Percentiles rank a stretch among this genome's conserved stretches.
Conservation (phyloP, 176 grass and related monocot species). For the Cymbopogon citratus region DNA sequence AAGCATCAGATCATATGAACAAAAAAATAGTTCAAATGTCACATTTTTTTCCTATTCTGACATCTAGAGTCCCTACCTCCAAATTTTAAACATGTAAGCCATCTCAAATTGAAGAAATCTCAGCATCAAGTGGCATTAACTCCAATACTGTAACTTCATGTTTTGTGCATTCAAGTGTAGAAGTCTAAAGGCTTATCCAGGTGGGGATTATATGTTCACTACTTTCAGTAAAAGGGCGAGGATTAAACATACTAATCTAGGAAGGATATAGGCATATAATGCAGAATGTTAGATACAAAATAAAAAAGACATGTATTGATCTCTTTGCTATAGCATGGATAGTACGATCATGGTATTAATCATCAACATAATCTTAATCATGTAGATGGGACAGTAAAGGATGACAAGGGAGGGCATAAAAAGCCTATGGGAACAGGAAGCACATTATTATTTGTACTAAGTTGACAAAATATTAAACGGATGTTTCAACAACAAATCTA, state of each 20-base stretch:
- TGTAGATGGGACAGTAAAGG: background rate
- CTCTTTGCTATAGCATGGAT: background rate
- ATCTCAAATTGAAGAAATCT: background rate
- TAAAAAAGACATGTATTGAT: background rate
- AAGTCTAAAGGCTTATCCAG: background rate
- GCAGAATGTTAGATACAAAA: background rate
- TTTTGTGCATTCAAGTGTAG: background rate
- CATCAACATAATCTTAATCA: background rate
- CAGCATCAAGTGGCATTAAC: background rate
- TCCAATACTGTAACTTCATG: background rate
- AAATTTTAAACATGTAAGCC: background rate
- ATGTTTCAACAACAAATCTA: slow-evolving; percentile 8
- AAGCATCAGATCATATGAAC: background rate
- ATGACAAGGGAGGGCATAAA: background rate
- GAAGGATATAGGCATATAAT: background rate
- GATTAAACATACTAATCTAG: background rate
- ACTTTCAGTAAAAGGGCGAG: background rate
- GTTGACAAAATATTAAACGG: background rate
- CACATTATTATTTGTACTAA: background rate
- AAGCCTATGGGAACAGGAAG: background rate
- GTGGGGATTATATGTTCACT: background rate
- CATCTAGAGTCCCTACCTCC: background rate
- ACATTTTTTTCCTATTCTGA: background rate
- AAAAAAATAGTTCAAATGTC: background rate
- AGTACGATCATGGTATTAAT: background rate